These are phyloP conservation scores for Triticum urartu DNA, from an alignment of 176 grass and related monocot genomes.

Conservation along the genomic window DNA sequence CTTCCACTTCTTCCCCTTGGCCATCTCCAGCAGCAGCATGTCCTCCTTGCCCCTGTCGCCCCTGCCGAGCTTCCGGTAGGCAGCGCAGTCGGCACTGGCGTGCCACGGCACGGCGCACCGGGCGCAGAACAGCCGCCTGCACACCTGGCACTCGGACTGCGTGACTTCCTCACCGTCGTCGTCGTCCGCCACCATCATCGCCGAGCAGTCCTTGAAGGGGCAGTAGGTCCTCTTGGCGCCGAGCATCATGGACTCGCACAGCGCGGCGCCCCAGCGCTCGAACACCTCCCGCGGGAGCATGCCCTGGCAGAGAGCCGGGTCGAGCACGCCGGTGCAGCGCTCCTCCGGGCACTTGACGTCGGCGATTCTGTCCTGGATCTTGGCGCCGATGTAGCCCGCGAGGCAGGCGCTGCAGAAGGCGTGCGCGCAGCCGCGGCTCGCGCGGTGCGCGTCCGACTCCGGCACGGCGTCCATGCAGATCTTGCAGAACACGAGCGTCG, in stretches of 20 bases:
- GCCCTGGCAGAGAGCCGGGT: slow-evolving; percentile 36
- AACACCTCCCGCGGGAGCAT: slow-evolving; percentile 31
- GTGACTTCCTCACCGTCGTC: background rate
- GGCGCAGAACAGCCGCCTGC: slow-evolving; percentile 56
- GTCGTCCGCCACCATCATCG: slow-evolving; percentile 42
- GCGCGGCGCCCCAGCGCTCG: slow-evolving; percentile 49
- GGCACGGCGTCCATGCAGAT: slow-evolving; percentile 67
- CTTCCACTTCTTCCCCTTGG: slow-evolving; percentile 44
- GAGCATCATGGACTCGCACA: slow-evolving; percentile 48
- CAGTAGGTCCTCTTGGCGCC: slow-evolving; percentile 39
- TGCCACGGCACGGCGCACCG: slow-evolving; percentile 62
- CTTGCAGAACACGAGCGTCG: slow-evolving; percentile 40
- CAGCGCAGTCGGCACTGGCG: slow-evolving; percentile 41
- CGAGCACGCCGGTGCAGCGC: slow-evolving; percentile 30
- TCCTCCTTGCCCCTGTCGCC: slow-evolving; percentile 43
- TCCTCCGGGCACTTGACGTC: slow-evolving; percentile 53
- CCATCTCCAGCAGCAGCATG: slow-evolving; percentile 46
- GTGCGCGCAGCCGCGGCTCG: slow-evolving; percentile 43
- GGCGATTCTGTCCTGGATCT: slow-evolving; percentile 39
- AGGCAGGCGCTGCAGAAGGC: slow-evolving; percentile 63
- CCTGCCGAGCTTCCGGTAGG: slow-evolving; percentile 19
- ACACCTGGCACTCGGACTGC: slow-evolving; percentile 57
- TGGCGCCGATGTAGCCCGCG: slow-evolving; percentile 38
- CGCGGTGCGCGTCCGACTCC: background rate
- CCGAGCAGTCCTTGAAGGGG: slow-evolving; percentile 71